These are phyloP conservation scores for Yamadazyma ubonensis DNA, from an alignment of 805 yeast species.

Conservation along the genomic window DNA sequence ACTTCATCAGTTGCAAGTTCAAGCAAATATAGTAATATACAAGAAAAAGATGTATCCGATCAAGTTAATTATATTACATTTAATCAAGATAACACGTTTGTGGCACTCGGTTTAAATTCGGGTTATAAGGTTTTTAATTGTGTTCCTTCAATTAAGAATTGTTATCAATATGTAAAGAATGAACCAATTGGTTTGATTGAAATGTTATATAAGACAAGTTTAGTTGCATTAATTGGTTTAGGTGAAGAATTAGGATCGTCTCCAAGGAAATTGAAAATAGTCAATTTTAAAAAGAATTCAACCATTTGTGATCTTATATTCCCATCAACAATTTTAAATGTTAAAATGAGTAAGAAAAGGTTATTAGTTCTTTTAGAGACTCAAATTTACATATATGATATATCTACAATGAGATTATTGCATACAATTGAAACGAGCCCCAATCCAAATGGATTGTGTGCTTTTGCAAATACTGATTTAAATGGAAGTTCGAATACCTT, in stretches of 20 bases:
- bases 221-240: slow-evolving; percentile 78
- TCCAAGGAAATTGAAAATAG: slow-evolving; percentile 78
- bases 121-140: slow-evolving; percentile 80
- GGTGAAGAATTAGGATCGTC: slow-evolving; percentile 70
- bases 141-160: slow-evolving; percentile 42
- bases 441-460: slow-evolving; percentile 53
- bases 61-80: slow-evolving; percentile 49
- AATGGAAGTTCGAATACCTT: slow-evolving; percentile 43
- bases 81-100: slow-evolving; percentile 86
- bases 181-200: slow-evolving; percentile 73
- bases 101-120: slow-evolving; percentile 66
- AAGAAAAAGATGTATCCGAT: slow-evolving; percentile 17
- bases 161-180: slow-evolving; percentile 32
- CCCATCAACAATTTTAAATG: slow-evolving; percentile 41
- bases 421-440: slow-evolving; percentile 47
- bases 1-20: slow-evolving; percentile 18
- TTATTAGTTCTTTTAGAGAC: slow-evolving; percentile 42
- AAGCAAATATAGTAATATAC: slow-evolving; percentile 11
- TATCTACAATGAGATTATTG: slow-evolving; percentile 38
- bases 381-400: slow-evolving; percentile 44
- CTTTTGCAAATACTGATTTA: slow-evolving; percentile 44
- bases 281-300: slow-evolving; percentile 71
- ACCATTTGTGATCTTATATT: slow-evolving; percentile 45
- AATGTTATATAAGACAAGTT: slow-evolving; percentile 86
- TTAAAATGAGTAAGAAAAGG: slow-evolving; percentile 32